Percentiles rank a stretch among this genome's conserved stretches.
These are phyloP conservation scores for Cladosporium sphaerospermum DNA, from an alignment of 2,329 filamentous ascomycete genomes.

Conservation along the genomic window DNA sequence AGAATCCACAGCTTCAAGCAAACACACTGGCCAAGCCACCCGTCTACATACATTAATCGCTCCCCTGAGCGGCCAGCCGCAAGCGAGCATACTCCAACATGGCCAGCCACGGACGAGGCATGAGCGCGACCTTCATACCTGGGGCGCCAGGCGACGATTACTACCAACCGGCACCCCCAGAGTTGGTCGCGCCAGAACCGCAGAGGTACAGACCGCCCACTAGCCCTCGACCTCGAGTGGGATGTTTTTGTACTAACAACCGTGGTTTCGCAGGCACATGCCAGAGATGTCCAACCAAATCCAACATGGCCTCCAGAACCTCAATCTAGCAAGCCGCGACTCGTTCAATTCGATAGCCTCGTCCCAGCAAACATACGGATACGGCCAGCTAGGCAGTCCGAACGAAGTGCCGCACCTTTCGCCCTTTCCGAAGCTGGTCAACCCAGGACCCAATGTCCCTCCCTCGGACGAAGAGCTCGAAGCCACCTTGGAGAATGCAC, in stretches of 20 bases:
- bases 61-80: neutral
- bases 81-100: neutral
- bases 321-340: conserved; percentile 52
- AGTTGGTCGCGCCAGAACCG: conserved; percentile 63
- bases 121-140: conserved; percentile 62
- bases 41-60: neutral
- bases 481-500: conserved; percentile 76
- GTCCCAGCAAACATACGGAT: conserved; percentile 28
- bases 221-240: too few species aligned
- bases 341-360: conserved; percentile 5
- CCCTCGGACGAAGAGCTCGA: conserved; percentile 93
- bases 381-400: conserved; percentile 22
- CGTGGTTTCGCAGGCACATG: conserved; percentile 4
- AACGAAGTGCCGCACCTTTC: conserved; percentile 71
- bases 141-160: conserved; percentile 63
- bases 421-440: conserved; percentile 78
- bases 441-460: conserved; percentile 78
- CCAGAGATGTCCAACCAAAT: conserved; percentile 92
- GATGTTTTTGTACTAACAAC: neutral
- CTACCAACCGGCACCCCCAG: conserved; percentile 54
- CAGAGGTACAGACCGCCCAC: conserved; percentile 48
- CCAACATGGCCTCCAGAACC: conserved; percentile 84
- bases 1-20: neutral
- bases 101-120: conserved; percentile 10
- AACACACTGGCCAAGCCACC: neutral